Conservation (phyloP, 805 yeast species). For the Candida nanaspora region DNA sequence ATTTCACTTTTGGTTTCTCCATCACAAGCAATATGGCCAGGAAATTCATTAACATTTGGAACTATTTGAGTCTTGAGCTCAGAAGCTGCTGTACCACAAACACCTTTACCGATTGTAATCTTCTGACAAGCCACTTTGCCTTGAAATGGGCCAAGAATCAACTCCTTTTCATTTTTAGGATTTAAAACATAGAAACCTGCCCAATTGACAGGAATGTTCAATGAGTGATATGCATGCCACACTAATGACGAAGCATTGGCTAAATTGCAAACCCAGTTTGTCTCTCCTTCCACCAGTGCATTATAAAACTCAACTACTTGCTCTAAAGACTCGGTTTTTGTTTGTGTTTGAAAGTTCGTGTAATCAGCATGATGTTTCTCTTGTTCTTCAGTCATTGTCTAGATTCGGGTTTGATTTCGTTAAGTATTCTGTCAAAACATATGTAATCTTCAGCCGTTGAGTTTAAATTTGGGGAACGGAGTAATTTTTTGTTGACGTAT, state of each 20-base stretch:
- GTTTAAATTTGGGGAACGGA: too few relatives aligned
- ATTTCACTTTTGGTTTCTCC: constrained; percentile 91
- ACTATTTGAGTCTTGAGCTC: constrained; percentile 62
- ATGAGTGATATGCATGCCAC: constrained; percentile 79
- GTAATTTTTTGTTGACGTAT: too few relatives aligned
- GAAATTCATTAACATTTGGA: constrained; percentile 65
- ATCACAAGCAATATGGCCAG: constrained; percentile 96
- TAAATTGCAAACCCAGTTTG: constrained; percentile 84
- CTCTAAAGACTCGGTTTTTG: constrained; percentile 50
- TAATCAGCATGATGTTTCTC: constrained; percentile 66
- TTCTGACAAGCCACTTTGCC: constrained; percentile 95
- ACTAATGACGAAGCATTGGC: constrained; percentile 80
- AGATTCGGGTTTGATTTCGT: neutral
- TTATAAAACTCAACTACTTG: constrained; percentile 52
- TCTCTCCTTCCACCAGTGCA: constrained; percentile 55
- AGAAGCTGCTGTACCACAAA: constrained; percentile 81
- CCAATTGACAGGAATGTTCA: constrained; percentile 68
- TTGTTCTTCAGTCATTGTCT: neutral
- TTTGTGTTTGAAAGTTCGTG: constrained; percentile 38
- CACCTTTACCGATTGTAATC: constrained; percentile 76
- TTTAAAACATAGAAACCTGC: constrained; percentile 77
- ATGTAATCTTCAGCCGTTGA: too few relatives aligned
- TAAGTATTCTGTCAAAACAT: too few relatives aligned
- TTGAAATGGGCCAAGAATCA: constrained; percentile 87
- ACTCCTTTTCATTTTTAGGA: constrained; percentile 28